phyloP scores from a whole-genome alignment of 768 basidiomycete genomes.

The Asterophora parasitica region DNA sequence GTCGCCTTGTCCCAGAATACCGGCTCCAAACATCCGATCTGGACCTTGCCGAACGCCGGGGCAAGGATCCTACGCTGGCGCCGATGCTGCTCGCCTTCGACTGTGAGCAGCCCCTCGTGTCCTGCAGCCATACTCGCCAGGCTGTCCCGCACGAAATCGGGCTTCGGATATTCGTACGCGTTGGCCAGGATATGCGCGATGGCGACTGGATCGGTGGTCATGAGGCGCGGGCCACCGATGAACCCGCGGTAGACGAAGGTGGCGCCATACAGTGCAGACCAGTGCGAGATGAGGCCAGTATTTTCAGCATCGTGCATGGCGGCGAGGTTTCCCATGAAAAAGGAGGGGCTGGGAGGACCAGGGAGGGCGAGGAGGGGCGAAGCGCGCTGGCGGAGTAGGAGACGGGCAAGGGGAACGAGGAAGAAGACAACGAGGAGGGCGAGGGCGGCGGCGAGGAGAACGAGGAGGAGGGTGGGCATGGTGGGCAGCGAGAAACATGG shows the following conservation, averaged over 20 bases:
- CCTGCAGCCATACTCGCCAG: slow-evolving; percentile 50
- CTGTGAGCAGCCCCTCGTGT: slow-evolving; percentile 43
- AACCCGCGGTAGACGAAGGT: slow-evolving; percentile 52
- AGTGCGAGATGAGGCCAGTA: slow-evolving; percentile 39
- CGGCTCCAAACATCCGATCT: slow-evolving; percentile 46
- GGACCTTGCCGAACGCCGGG: slow-evolving; percentile 26
- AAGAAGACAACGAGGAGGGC: slow-evolving; percentile 16
- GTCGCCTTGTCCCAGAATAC: slow-evolving; percentile 57
- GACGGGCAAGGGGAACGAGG: slow-evolving; percentile 28
- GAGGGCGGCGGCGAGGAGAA: slow-evolving; percentile 21
- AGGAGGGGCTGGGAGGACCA: slow-evolving; percentile 41
- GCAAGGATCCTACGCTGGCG: slow-evolving; percentile 50
- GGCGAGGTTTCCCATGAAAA: slow-evolving; percentile 48
- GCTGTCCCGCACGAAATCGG: slow-evolving; percentile 48
- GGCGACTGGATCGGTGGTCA: slow-evolving; percentile 56
- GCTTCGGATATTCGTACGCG: slow-evolving; percentile 58
- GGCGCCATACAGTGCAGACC: slow-evolving; percentile 42
- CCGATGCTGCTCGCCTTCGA: slow-evolving; percentile 52
- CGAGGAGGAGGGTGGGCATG: not conserved
- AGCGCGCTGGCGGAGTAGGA: slow-evolving; percentile 39
- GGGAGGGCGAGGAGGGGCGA: slow-evolving; percentile 46
- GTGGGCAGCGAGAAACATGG: slow-evolving; percentile 6
- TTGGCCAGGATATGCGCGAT: slow-evolving; percentile 53
- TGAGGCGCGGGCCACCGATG: slow-evolving; percentile 46
- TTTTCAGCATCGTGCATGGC: slow-evolving; percentile 59